Evolutionary conservation across 805 yeast genomes (phyloP).

Genomic region (Candida dajiaensis): DNA sequence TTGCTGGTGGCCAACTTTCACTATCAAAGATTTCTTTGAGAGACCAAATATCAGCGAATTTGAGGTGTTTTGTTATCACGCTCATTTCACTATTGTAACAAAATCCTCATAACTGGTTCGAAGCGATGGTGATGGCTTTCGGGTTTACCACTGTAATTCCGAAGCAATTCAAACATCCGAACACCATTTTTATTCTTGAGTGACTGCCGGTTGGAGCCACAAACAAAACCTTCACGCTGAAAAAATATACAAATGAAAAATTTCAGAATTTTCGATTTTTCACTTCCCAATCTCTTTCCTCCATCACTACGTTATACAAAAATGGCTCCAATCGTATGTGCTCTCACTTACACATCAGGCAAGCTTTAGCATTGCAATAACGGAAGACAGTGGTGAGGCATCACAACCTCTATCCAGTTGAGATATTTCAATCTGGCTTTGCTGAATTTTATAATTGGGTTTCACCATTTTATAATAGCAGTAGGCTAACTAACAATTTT

Average conservation of each 20-base stretch:
- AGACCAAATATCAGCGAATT: background rate
- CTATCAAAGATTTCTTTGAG: too few species aligned
- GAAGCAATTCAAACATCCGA: background rate
- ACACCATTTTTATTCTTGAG: background rate
- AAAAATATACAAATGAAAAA: conserved; percentile 1
- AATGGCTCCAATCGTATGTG: conserved; percentile 94
- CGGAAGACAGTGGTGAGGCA: background rate
- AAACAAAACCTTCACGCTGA: background rate
- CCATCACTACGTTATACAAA: conserved; percentile 15
- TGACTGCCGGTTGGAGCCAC: conserved; percentile 2
- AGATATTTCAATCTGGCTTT: conserved; percentile 14
- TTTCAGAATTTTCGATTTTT: background rate
- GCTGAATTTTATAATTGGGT: conserved; percentile 30
- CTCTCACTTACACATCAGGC: background rate
- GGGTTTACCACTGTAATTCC: background rate
- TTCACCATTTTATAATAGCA: conserved; percentile 37
- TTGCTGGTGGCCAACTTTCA: background rate
- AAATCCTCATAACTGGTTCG: background rate
- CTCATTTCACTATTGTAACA: background rate
- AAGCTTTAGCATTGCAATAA: background rate
- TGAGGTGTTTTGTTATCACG: background rate
- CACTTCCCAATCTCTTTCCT: too few species aligned
- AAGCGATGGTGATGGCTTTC: background rate
- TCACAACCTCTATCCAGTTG: background rate
- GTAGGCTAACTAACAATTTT: conserved; percentile 61